These are phyloP conservation scores for Daldinia loculata DNA, from an alignment of 495 filamentous ascomycete genomes.

Conservation along the genomic window DNA sequence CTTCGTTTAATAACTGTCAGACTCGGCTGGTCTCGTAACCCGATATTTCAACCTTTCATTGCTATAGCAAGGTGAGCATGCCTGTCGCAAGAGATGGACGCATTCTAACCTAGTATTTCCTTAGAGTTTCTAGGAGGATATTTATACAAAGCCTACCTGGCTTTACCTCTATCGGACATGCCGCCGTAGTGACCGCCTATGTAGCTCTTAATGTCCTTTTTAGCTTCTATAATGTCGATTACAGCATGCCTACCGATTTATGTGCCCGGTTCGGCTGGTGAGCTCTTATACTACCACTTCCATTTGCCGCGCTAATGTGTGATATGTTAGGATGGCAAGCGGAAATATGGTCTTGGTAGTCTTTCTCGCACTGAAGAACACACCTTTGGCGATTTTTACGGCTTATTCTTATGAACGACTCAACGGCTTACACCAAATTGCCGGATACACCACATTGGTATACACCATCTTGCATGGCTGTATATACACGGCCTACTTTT, in stretches of 20 bases:
- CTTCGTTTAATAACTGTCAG: slow-evolving; percentile 39
- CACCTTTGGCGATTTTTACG: slow-evolving; percentile 64
- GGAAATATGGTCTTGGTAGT: slow-evolving; percentile 64
- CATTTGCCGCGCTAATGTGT: slow-evolving; percentile 11
- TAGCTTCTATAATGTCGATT: slow-evolving; percentile 57
- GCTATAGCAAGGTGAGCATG: slow-evolving; percentile 34
- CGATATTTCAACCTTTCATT: slow-evolving; percentile 28
- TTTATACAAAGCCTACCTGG: slow-evolving; percentile 57
- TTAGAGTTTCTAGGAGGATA: slow-evolving; percentile 50
- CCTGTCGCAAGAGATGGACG: neutral
- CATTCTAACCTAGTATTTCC: slow-evolving; percentile 13
- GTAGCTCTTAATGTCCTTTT: slow-evolving; percentile 61
- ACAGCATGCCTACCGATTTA: slow-evolving; percentile 42
- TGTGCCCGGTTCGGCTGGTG: slow-evolving; percentile 61
- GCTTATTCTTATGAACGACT: slow-evolving; percentile 69
- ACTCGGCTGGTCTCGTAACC: slow-evolving; percentile 28
- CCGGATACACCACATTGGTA: slow-evolving; percentile 63
- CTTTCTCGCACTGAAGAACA: slow-evolving; percentile 69
- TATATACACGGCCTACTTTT: slow-evolving; percentile 55
- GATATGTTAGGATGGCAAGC: slow-evolving; percentile 58
- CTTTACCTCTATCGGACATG: slow-evolving; percentile 62
- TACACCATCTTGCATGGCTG: slow-evolving; percentile 55
- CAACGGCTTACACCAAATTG: slow-evolving; percentile 66
- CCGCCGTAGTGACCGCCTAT: slow-evolving; percentile 56
- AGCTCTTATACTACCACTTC: slow-evolving; percentile 28